Base-by-base conservation (phyloP, 2,329 filamentous ascomycete genomes). In the Fusarium incarnatum region DNA sequence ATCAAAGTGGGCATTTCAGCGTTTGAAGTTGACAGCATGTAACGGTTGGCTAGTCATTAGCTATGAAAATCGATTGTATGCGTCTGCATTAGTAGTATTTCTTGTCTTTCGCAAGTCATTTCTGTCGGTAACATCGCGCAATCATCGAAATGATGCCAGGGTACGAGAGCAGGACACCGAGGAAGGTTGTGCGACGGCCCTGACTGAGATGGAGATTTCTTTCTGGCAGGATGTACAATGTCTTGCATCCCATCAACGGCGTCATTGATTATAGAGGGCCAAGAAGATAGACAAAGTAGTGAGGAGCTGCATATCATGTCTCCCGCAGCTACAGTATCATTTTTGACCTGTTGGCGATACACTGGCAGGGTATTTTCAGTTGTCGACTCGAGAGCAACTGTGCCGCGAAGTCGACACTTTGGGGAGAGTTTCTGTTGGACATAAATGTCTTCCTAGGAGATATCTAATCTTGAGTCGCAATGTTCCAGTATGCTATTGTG, bases 1-100 rank as follows among this genome's bases (percentile, higher is more conserved):
- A 59, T 70, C 55, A 41, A 55, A 49, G 52, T 68, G 68, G 49
- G 32, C 56, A 58, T 59, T 45, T 46, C 15, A 42, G 55, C 52
- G 63, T 69, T 59, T 60, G 58, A 49, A 46, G 42, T 66, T 61
- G 30, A 47, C 28, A 52, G 30, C 44, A 50, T 56, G 28, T 49
- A 37, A 47, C 56, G 40, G 45, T 49, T 71, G 56, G 52, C 52
- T 56, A 57, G 52, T 47, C 58, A 40, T 48, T 70, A 13, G 40
- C 47, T 48, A 53, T 34, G 37, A 64, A 28, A 23, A 20, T 60
- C 34, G 37, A 37, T n/a, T 46, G 41, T 40, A 27, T 25, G 20
- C 27, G 42, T 46, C 27, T 58, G 52, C 18, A 49, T 49, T 34
- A 54, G 23, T 37, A 48, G 30, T 40, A 47, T 23, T 37, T 18